phyloP scores from a whole-genome alignment of 129 eudicot species.

The Saposhnikovia divaricata region DNA sequence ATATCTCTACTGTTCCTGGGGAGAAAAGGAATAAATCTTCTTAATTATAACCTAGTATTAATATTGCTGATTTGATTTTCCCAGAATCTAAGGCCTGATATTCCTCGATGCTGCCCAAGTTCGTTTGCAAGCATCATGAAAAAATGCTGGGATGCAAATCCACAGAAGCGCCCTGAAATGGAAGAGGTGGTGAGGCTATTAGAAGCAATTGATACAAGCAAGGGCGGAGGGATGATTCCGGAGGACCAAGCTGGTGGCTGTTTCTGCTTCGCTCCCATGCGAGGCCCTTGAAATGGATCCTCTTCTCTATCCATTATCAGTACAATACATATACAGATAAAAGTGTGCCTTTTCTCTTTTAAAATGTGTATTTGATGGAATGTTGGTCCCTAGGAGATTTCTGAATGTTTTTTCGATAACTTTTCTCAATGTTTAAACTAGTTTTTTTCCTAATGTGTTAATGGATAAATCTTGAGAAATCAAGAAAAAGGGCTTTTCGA shows the following conservation, averaged over 20 bases:
- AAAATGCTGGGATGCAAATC: conserved; percentile 85
- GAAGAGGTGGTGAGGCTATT: conserved; percentile 66
- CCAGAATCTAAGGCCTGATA: conserved; percentile 74
- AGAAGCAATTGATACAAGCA: conserved; percentile 75
- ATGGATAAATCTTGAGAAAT: background rate
- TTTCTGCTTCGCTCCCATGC: conserved; percentile 68
- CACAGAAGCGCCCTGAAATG: conserved; percentile 87
- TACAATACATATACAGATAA: conserved; percentile 7
- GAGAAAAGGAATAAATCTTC: background rate
- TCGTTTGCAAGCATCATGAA: conserved; percentile 60
- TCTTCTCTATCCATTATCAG: background rate
- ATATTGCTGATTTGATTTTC: background rate
- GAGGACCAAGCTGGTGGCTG: conserved; percentile 72
- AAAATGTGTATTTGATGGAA: background rate
- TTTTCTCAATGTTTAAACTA: background rate
- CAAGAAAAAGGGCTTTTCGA: background rate
- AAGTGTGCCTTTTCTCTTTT: background rate
- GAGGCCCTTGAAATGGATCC: conserved; percentile 43
- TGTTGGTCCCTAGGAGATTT: background rate
- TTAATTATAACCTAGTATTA: background rate
- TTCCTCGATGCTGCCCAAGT: conserved; percentile 89
- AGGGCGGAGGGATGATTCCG: conserved; percentile 94
- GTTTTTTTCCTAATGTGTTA: background rate
- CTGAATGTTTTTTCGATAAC: background rate
- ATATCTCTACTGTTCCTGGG: background rate